Conservation (phyloP, 306 rosid species). For the Begonia loranthoides region DNA sequence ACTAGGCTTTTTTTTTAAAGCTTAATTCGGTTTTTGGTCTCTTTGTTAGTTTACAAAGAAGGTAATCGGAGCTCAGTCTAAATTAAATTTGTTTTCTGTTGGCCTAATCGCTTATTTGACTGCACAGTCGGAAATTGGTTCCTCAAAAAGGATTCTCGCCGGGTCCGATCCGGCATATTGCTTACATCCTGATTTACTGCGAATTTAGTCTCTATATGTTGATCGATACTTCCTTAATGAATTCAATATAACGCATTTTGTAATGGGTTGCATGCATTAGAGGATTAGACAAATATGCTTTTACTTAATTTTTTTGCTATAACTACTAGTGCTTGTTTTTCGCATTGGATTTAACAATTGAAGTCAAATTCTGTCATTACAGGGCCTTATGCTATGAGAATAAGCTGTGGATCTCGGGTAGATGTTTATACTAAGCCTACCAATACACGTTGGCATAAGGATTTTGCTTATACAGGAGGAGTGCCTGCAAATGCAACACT, state of each 20-base stretch:
- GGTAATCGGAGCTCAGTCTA: not conserved
- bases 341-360: conserved; percentile 2
- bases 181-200: not conserved
- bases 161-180: no score
- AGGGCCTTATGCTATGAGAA: conserved; percentile 79
- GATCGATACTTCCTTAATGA: no score
- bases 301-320: conserved; percentile 1
- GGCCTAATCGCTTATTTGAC: no score
- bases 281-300: not conserved
- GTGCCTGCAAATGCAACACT: conserved; percentile 54
- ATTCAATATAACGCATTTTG: not conserved
- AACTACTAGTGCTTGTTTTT: not conserved
- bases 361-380: conserved; percentile 11
- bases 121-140: no score
- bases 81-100: not conserved
- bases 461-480: conserved; percentile 90
- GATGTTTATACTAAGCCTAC: conserved; percentile 64
- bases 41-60: no score
- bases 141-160: no score
- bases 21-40: no score
- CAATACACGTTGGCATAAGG: conserved; percentile 72
- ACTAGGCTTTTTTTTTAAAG: not conserved
- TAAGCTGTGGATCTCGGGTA: conserved; percentile 80
- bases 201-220: not conserved
- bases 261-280: not conserved